phyloP scores from a whole-genome alignment of 1,284 basidiomycete species.

The Moesziomyces globuligerus region DNA sequence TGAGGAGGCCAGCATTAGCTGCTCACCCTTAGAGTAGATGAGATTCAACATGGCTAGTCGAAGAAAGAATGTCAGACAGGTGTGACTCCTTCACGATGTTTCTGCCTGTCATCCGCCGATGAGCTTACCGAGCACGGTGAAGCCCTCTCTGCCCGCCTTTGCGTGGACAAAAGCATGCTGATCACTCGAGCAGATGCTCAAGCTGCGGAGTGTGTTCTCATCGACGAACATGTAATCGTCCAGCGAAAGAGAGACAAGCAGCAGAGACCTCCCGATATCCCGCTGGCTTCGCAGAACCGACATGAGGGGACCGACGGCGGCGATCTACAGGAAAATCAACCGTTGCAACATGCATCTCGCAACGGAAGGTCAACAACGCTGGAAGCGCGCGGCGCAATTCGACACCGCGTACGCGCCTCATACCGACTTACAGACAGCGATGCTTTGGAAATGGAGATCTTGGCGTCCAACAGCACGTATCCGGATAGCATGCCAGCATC shows the following conservation, averaged over 20 bases:
- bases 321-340: constrained; percentile 14
- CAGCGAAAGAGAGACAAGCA: constrained; percentile 20
- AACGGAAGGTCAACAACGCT: not conserved
- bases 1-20: not conserved
- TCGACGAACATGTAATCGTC: constrained; percentile 38
- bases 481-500: constrained; percentile 11
- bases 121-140: constrained; percentile 35
- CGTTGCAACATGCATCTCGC: too few relatives aligned
- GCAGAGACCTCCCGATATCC: constrained; percentile 18
- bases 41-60: constrained; percentile 27
- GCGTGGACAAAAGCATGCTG: constrained; percentile 38
- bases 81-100: too few relatives aligned
- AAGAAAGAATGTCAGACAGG: not conserved
- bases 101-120: too few relatives aligned
- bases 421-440: constrained; percentile 26
- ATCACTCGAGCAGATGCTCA: constrained; percentile 37
- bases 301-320: constrained; percentile 25
- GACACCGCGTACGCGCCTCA: not conserved
- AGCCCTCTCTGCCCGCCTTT: constrained; percentile 26
- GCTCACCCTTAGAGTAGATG: constrained; percentile 31
- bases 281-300: constrained; percentile 20
- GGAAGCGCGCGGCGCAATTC: not conserved
- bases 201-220: constrained; percentile 39
- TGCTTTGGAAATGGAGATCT: constrained; percentile 22
- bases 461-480: constrained; percentile 24